Conservation (phyloP, 2,329 filamentous ascomycete genomes). For the Trichophyton rubrum region DNA sequence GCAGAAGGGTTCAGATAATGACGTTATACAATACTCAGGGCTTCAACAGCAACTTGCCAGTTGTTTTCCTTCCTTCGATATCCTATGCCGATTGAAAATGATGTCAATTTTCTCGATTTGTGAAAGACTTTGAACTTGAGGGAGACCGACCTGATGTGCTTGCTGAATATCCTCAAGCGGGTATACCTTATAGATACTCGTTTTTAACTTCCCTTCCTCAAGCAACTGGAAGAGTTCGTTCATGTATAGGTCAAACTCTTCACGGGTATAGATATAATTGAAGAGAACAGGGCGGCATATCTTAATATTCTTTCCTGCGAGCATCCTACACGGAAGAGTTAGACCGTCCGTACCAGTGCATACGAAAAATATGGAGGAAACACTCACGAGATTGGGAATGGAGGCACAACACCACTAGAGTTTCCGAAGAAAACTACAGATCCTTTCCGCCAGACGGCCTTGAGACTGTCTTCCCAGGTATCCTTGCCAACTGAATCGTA, state of each 20-base stretch:
- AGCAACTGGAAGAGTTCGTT: conserved; percentile 64
- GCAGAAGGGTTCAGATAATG: neutral
- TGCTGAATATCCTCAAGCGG: conserved; percentile 57
- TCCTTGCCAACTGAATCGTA: conserved; percentile 78
- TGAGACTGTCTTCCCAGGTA: conserved; percentile 68
- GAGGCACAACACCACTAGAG: conserved; percentile 65
- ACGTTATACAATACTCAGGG: conserved; percentile 29
- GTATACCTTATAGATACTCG: conserved; percentile 65
- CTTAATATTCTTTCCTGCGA: conserved; percentile 64
- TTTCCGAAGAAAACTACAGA: conserved; percentile 70
- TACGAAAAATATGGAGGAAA: conserved; percentile 15
- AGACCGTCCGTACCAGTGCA: conserved; percentile 8
- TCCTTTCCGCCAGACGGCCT: conserved; percentile 64
- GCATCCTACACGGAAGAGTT: conserved; percentile 27
- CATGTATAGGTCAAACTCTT: conserved; percentile 59
- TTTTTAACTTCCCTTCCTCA: conserved; percentile 53
- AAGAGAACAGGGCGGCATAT: conserved; percentile 63
- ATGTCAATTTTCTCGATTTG: neutral
- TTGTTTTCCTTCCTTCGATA: conserved; percentile 69
- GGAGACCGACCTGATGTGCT: conserved; percentile 47
- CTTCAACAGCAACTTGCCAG: conserved; percentile 68
- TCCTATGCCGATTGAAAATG: conserved; percentile 36
- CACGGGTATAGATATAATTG: conserved; percentile 54
- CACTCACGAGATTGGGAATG: conserved; percentile 48
- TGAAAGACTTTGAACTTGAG: neutral